Evolutionary conservation across 345 rosid species (phyloP).

Genomic region (Pelargonium nanum): DNA sequence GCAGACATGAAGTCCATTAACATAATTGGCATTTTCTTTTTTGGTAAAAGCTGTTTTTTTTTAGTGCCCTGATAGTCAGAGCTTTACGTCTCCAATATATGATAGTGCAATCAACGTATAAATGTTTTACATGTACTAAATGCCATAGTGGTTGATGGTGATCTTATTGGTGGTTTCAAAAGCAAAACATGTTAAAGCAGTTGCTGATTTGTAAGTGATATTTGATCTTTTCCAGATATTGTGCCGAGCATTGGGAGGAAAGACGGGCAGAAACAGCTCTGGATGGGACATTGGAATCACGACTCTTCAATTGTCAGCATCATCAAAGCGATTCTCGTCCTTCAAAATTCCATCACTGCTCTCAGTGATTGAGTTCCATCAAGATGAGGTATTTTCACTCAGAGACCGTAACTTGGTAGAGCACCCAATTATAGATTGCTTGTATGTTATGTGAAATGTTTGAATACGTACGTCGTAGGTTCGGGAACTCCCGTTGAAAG

Average conservation of each 20-base stretch:
- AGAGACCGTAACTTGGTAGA: no score
- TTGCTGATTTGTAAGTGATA: not conserved
- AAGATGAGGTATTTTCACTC: slow-evolving; percentile 64
- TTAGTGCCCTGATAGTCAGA: no score
- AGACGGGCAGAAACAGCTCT: slow-evolving; percentile 26
- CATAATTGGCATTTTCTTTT: no score
- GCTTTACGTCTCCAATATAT: no score
- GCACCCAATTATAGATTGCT: no score
- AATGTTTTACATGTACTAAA: no score
- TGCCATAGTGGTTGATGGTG: no score
- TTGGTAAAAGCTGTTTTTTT: no score
- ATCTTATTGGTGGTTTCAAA: not conserved
- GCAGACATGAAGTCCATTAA: no score
- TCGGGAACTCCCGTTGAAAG: slow-evolving; percentile 34
- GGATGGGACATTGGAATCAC: slow-evolving; percentile 69
- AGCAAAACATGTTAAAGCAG: not conserved
- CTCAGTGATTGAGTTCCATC: slow-evolving; percentile 47
- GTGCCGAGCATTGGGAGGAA: slow-evolving; percentile 55
- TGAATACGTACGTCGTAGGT: slow-evolving; percentile 34
- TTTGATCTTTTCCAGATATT: slow-evolving; percentile 27
- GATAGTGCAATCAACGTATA: no score
- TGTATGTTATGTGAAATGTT: no score
- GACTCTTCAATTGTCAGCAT: slow-evolving; percentile 27
- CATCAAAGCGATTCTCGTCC: slow-evolving; percentile 26
- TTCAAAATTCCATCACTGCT: slow-evolving; percentile 27